Evolutionary conservation across 1,284 basidiomycete genomes (phyloP).

Genomic region (Sporisorium sorghi): DNA sequence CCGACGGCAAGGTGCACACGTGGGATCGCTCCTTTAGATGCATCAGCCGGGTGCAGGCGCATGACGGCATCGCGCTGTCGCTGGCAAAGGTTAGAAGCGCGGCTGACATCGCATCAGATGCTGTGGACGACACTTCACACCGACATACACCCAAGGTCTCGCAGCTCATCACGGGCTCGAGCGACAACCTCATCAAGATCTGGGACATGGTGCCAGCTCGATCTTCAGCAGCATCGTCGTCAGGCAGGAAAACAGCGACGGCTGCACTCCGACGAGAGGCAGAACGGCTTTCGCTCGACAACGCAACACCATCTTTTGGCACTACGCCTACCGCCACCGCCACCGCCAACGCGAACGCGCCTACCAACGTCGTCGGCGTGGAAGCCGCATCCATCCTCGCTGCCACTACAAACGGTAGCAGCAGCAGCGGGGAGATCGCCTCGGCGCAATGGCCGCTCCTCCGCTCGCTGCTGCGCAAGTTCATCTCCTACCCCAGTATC

Average conservation of each 20-base stretch:
- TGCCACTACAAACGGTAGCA: neutral
- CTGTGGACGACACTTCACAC: neutral
- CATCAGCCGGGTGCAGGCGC: slow-evolving; percentile 61
- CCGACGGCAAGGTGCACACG: slow-evolving; percentile 56
- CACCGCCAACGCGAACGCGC: neutral
- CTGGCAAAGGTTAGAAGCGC: slow-evolving; percentile 23
- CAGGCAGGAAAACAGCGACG: neutral
- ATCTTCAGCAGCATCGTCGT: neutral
- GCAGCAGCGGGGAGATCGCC: neutral
- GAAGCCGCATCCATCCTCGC: slow-evolving; percentile 19
- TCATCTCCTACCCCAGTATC: slow-evolving; percentile 87
- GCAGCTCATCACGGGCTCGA: slow-evolving; percentile 56
- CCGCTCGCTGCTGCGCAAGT: slow-evolving; percentile 80
- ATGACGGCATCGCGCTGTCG: slow-evolving; percentile 40
- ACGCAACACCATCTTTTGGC: slow-evolving; percentile 5
- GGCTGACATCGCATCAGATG: neutral
- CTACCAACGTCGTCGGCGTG: slow-evolving; percentile 5
- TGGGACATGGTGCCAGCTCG: slow-evolving; percentile 38
- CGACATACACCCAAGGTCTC: slow-evolving; percentile 9
- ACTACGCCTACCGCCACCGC: slow-evolving; percentile 14
- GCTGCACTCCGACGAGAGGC: slow-evolving; percentile 20
- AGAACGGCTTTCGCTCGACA: slow-evolving; percentile 24
- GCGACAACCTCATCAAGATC: slow-evolving; percentile 63
- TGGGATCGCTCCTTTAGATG: slow-evolving; percentile 57
- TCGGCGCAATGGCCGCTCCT: slow-evolving; percentile 69